Base-by-base conservation (phyloP, 2,329 filamentous ascomycete species). In the Akanthomyces uredinophilus region DNA sequence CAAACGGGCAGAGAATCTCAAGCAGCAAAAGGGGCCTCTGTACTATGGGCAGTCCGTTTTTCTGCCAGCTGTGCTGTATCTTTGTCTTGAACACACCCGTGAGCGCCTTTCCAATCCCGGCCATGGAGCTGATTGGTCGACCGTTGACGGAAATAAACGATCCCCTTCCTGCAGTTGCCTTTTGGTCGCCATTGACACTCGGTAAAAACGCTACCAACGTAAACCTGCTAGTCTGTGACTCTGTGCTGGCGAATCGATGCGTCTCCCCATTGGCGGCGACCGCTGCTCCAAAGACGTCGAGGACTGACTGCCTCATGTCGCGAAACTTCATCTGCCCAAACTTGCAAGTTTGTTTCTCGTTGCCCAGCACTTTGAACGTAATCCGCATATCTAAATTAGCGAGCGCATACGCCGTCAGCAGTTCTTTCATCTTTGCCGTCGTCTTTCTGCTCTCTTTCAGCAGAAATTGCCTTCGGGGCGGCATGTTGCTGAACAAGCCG, bases 101-200 rank as follows among this genome's bases (percentile, higher is more conserved):
- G 3, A 92, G 73, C 67, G 85, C 85, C 71, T 87, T 90, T 51
- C 83, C 79, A 0, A 80, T 82, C 1, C 86, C 86, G 60, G 79
- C 77, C 2, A 72, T 70, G 7, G 79, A 69, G 3, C 83, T 81
- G 16, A 93, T 75, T 4, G 89, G 89, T 20, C 90, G 81, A 16
- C 79, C 79, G 69, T 93, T 88, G 24, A 93, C 78, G 0, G 87
- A 90, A 37, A 92, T 74, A 70, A 87, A 92, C 5, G 81, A 73
- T 0, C 82, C 79, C n/a, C 77, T 81, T 6, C 68, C 65, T 51
- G 77, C 75, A 39, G 84, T 66, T n/a, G 73, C 78, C 2, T 72
- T 68, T 2, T 67, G 52, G 37, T 81, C 74, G 20, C 82, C 80
- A 60, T 78, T 75, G 4, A 77, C 74, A 37, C 72, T 81, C 1